phyloP scores from a whole-genome alignment of 768 basidiomycete genomes.

The Pleurotus ostreatus region DNA sequence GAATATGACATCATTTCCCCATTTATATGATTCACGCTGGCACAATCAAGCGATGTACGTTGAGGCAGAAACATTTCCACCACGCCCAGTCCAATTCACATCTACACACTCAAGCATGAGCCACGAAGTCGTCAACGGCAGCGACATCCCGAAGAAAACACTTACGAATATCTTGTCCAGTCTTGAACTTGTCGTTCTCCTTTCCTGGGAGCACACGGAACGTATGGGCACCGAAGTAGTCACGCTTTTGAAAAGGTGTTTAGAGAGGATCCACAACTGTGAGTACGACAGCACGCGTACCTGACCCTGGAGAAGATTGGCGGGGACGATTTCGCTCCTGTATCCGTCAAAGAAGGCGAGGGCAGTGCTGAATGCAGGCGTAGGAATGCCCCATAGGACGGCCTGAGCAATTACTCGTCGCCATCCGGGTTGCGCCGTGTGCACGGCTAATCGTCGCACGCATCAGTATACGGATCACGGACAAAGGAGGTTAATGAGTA shows the following conservation, averaged over 20 bases:
- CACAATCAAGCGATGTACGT: slow-evolving; percentile 61
- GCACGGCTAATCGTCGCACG: slow-evolving; percentile 53
- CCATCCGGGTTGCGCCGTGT: slow-evolving; percentile 97
- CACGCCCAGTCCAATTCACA: slow-evolving; percentile 98
- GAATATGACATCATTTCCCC: slow-evolving; percentile 1
- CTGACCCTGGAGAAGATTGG: slow-evolving; percentile 93
- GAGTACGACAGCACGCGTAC: slow-evolving; percentile 27
- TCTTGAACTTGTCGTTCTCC: slow-evolving; percentile 79
- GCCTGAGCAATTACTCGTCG: slow-evolving; percentile 95
- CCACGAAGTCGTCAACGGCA: too few relatives aligned
- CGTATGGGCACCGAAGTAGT: slow-evolving; percentile 99
- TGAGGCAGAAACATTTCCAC: slow-evolving; percentile 89
- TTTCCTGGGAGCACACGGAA: slow-evolving; percentile 92
- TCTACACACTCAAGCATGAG: slow-evolving; percentile 40
- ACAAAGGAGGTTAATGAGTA: slow-evolving; percentile 17
- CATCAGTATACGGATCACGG: slow-evolving; percentile 4
- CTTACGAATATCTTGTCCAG: slow-evolving; percentile 86
- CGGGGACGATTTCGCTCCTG: slow-evolving; percentile 90
- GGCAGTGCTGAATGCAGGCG: slow-evolving; percentile 97
- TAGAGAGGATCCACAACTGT: not conserved
- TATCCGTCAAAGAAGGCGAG: slow-evolving; percentile 99
- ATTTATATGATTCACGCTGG: slow-evolving; percentile 4
- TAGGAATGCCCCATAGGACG: slow-evolving; percentile 95
- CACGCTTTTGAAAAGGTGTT: slow-evolving; percentile 50
- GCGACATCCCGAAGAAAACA: slow-evolving; percentile 14